Evolutionary conservation across 2,329 filamentous ascomycete species (phyloP).

Genomic region (Thyridium curvatum): DNA sequence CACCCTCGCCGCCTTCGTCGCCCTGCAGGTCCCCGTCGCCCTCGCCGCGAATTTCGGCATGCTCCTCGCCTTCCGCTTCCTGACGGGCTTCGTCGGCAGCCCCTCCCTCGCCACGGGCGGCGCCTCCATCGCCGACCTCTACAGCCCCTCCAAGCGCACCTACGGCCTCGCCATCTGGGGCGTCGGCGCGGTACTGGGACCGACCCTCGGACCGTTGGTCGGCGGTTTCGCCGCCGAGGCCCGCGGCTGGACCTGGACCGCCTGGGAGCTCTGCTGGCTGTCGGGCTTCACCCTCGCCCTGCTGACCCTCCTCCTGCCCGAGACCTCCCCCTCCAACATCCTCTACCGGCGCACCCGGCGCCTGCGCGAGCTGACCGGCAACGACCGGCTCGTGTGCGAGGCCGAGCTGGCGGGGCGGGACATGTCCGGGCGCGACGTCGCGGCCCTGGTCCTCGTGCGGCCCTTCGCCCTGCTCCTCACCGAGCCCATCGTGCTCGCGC

Average conservation of each 20-base stretch:
- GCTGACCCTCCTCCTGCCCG: conserved; percentile 58
- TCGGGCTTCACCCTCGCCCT: conserved; percentile 51
- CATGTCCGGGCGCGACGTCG: conserved; percentile 18
- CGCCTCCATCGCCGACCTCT: conserved; percentile 47
- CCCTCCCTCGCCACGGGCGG: conserved; percentile 57
- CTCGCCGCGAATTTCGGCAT: conserved; percentile 57
- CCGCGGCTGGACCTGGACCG: conserved; percentile 57
- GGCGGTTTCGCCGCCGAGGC: conserved; percentile 53
- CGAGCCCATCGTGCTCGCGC: conserved; percentile 43
- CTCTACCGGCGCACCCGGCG: conserved; percentile 54
- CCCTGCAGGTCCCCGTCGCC: conserved; percentile 59
- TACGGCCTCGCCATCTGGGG: conserved; percentile 25
- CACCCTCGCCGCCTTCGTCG: conserved; percentile 63
- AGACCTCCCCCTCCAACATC: conserved; percentile 55
- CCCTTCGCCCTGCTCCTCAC: conserved; percentile 46
- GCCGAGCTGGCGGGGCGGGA: conserved; percentile 58
- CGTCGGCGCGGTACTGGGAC: conserved; percentile 11
- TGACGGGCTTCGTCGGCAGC: conserved; percentile 61
- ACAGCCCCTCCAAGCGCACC: conserved; percentile 46
- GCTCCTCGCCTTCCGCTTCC: conserved; percentile 57
- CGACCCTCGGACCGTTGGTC: conserved; percentile 54
- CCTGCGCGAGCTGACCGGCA: conserved; percentile 56
- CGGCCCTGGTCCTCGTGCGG: conserved; percentile 13
- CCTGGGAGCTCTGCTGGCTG: conserved; percentile 59
- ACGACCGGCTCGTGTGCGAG: conserved; percentile 49